Base-by-base conservation (phyloP, 805 yeast genomes). In the Hanseniaspora mollemarum region DNA sequence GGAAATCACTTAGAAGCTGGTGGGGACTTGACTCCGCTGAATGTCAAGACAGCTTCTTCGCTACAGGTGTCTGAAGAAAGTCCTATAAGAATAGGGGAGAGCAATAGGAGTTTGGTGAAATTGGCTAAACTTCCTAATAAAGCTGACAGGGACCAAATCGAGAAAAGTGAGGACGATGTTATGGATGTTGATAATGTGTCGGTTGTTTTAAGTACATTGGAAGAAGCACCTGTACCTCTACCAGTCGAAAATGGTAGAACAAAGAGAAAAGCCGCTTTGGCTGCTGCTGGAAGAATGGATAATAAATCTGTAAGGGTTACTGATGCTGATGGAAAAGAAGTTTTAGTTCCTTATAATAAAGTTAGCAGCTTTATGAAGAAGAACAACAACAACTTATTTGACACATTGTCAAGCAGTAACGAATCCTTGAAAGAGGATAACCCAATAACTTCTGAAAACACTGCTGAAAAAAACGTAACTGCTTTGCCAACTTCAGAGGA, bases 21-120 rank as follows among this genome's bases (percentile, higher is more conserved):
- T 31, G 58, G 57, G 25, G 57, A 63, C 26, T 60, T 60, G 52
- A 62, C 63, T n/a, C 59, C 66, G 0, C 61, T 63, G 36, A 66
- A 66, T 16, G 64, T 62, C 46, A 60, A 59, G 41, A 61, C 58
- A 42, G 65, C 62, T 3, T 61, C 66, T 1, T 64, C 65, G 2
- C 60, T 59, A 7, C 59, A 59, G 32, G 57, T 56, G 32, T 56
- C 57, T 24, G 58, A 57, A 24, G 60, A 57, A 12, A 55, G 45
- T 18, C 54, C 52, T n/a, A 41, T 54, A n/a, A 53, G 55, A 4
- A 50, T 57, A 42, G 62, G 43, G 5, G 51, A 48, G 15, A 40
- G 21, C 18, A 48, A 48, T 37, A 40, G 21, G 8, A 40, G 51
- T 26, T n/a, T 48, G 6, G 5, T 63, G 4, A 60, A 58, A 41